Evolutionary conservation across 768 basidiomycete species (phyloP).

Genomic region (Paxillus ammoniavirescens): DNA sequence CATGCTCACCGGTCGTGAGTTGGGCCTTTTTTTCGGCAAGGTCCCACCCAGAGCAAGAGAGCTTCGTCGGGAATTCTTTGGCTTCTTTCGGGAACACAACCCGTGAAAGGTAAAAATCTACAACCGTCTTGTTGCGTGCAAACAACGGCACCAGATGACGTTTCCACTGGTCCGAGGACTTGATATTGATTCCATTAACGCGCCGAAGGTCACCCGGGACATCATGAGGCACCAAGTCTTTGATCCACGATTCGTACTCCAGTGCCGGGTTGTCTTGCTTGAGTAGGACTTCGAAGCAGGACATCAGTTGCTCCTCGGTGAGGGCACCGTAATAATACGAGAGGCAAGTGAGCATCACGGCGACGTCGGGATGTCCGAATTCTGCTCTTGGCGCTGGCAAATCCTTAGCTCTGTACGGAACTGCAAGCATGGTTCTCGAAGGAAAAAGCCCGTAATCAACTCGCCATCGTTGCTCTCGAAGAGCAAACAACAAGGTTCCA

Average conservation of each 20-base stretch:
- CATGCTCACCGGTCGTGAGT: conserved; percentile 9
- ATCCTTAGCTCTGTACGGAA: conserved; percentile 54
- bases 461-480: conserved; percentile 44
- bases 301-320: conserved; percentile 34
- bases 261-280: conserved; percentile 39
- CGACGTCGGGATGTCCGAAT: conserved; percentile 53
- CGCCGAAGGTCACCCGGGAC: conserved; percentile 32
- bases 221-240: neutral
- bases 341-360: conserved; percentile 44
- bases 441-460: conserved; percentile 51
- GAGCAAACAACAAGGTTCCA: conserved; percentile 38
- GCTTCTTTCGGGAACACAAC: conserved; percentile 52
- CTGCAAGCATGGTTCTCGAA: conserved; percentile 44
- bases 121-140: conserved; percentile 33
- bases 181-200: conserved; percentile 40
- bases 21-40: conserved; percentile 37
- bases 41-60: conserved; percentile 55
- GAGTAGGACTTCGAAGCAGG: conserved; percentile 37
- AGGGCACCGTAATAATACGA: conserved; percentile 51
- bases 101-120: conserved; percentile 48
- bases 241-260: conserved; percentile 44
- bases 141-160: conserved; percentile 34
- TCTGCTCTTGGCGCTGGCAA: conserved; percentile 44
- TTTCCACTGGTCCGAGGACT: conserved; percentile 35
- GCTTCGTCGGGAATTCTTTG: conserved; percentile 45